Evolutionary conservation across 805 yeast species (phyloP).

Genomic region (Yamadazyma scolyti): DNA sequence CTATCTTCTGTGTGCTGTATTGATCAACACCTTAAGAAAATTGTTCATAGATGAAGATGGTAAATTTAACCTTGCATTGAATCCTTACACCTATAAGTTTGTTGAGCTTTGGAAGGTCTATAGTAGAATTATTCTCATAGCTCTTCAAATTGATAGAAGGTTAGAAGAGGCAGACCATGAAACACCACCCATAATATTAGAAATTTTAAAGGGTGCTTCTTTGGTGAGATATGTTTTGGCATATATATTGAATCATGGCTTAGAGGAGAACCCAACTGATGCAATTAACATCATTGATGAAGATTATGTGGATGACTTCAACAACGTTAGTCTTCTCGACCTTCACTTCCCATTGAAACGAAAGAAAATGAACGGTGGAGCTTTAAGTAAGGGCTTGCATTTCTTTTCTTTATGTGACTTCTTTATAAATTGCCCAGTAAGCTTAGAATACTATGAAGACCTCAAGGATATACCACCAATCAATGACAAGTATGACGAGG

Average conservation of each 20-base stretch:
- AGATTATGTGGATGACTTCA: constrained; percentile 4
- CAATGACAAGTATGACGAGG: constrained; percentile 11
- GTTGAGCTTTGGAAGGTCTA: constrained; percentile 64
- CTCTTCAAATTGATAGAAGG: constrained; percentile 49
- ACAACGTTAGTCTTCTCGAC: constrained; percentile 5
- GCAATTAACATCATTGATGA: constrained; percentile 1
- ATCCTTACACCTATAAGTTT: constrained; percentile 60
- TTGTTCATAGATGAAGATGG: constrained; percentile 23
- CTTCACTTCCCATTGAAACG: constrained; percentile 28
- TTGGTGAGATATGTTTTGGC: constrained; percentile 63
- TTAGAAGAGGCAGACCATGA: constrained; percentile 19
- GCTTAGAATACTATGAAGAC: constrained; percentile 3
- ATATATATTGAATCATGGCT: constrained; percentile 35
- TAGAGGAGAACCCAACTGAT: neutral
- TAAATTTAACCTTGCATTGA: constrained; percentile 41
- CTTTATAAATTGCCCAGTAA: constrained; percentile 4
- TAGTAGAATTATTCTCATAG: constrained; percentile 55
- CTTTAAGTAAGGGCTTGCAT: constrained; percentile 11
- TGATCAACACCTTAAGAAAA: constrained; percentile 29
- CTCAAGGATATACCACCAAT: constrained; percentile 3
- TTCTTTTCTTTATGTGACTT: constrained; percentile 6
- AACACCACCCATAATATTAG: constrained; percentile 31
- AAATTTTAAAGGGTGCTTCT: constrained; percentile 54
- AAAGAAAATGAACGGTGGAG: constrained; percentile 35
- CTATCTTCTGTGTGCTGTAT: constrained; percentile 23